Conservation (phyloP, 306 rosid species). For the Myrica gale region DNA sequence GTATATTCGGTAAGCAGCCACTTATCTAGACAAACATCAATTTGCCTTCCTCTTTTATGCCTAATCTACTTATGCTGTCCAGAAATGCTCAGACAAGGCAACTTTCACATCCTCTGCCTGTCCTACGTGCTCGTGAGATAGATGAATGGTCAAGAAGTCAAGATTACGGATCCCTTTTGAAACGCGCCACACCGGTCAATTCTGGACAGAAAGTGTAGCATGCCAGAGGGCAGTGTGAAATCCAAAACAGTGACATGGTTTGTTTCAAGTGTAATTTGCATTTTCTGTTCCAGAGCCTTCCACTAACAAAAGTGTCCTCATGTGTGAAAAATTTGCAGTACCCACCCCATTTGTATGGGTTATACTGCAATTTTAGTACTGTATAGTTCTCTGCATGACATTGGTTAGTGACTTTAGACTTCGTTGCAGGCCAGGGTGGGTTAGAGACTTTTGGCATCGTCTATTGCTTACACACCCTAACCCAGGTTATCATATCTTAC, state of each 20-base stretch:
- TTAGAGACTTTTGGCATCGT: too few relatives aligned
- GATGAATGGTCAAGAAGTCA: constrained; percentile 89
- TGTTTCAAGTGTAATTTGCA: constrained; percentile 11
- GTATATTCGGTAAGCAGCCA: constrained; percentile 72
- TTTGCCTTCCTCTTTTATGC: constrained; percentile 8
- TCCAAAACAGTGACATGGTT: constrained; percentile 24
- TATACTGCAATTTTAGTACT: not conserved
- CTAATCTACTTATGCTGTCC: constrained; percentile 27
- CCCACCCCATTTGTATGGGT: not conserved
- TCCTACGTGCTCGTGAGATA: constrained; percentile 90
- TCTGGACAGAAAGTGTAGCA: constrained; percentile 36
- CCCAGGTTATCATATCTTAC: too few relatives aligned
- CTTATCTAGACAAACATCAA: not conserved
- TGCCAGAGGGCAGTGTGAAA: constrained; percentile 16
- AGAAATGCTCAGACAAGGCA: constrained; percentile 97
- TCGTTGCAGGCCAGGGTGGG: not conserved
- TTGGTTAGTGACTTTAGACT: not conserved
- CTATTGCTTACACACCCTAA: too few relatives aligned
- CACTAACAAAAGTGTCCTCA: not conserved
- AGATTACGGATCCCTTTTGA: constrained; percentile 58
- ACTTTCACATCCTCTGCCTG: constrained; percentile 92
- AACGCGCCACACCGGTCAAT: constrained; percentile 47
- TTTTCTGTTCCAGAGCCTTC: not conserved
- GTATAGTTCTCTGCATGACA: not conserved
- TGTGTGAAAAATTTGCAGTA: not conserved